phyloP scores from a whole-genome alignment of 371 early-diverging fungal genomes.

The Dentiscutata heterogama region DNA sequence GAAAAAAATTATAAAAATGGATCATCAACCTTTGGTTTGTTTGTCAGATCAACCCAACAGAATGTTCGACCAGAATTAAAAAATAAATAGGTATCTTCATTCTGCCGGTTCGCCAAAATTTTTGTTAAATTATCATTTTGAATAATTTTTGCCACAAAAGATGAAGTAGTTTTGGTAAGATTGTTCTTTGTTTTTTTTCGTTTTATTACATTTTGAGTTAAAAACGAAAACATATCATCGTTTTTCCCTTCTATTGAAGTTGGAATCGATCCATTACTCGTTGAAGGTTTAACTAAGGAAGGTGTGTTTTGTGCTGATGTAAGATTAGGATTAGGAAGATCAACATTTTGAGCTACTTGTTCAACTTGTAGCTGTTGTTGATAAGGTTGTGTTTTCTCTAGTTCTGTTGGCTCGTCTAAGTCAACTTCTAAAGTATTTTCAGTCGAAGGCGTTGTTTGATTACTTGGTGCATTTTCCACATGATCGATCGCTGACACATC shows the following conservation, averaged over 20 bases:
- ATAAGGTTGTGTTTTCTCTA: conserved; percentile 2
- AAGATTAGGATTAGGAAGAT: background rate
- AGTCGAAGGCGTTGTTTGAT: background rate
- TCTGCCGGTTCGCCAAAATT: conserved; percentile 74
- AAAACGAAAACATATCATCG: conserved; percentile 49
- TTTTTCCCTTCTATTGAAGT: conserved; percentile 41
- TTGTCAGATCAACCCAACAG: conserved; percentile 79
- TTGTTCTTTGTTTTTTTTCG: conserved; percentile 66
- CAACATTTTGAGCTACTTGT: background rate
- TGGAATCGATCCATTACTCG: conserved; percentile 24
- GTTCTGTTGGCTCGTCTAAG: conserved; percentile 28
- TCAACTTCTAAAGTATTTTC: conserved; percentile 36
- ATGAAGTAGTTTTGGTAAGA: conserved; percentile 71
- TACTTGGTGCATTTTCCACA: too few species aligned
- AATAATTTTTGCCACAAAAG: conserved; percentile 86
- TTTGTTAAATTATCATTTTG: conserved; percentile 85
- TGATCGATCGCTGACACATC: background rate
- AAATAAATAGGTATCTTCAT: conserved; percentile 83
- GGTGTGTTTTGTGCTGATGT: background rate
- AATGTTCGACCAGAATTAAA: conserved; percentile 86
- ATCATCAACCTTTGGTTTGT: conserved; percentile 67
- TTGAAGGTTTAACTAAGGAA: background rate
- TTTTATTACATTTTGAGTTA: conserved; percentile 49
- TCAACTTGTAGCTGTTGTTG: background rate
- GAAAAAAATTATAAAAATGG: background rate